These are phyloP conservation scores for Kazachstania africana DNA, from an alignment of 805 yeast species.

Conservation along the genomic window DNA sequence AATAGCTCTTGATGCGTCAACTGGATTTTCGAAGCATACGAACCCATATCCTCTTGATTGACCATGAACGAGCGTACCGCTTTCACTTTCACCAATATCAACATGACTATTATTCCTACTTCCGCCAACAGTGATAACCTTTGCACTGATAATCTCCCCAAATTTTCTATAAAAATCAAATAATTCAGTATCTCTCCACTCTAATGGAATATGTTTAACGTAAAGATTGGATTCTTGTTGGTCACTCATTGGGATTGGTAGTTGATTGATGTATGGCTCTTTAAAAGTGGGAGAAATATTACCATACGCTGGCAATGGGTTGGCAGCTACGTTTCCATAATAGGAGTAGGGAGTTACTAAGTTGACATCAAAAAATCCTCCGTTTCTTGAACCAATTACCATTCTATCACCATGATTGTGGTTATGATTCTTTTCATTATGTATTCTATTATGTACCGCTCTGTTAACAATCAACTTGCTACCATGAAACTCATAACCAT, in stretches of 20 bases:
- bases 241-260: constrained; percentile 29
- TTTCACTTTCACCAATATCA: constrained; percentile 2
- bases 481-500: constrained; percentile 30
- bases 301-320: too few species aligned
- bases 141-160: constrained; percentile 45
- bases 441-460: constrained; percentile 30
- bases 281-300: background rate
- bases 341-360: too few species aligned
- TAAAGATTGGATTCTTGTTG: constrained; percentile 65
- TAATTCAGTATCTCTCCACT: constrained; percentile 45
- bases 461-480: constrained; percentile 25
- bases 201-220: constrained; percentile 48
- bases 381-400: too few species aligned
- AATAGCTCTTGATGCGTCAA: constrained; percentile 59
- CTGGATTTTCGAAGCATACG: constrained; percentile 57
- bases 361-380: too few species aligned
- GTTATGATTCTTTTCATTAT: too few species aligned
- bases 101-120: constrained; percentile 8
- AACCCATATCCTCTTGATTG: constrained; percentile 69
- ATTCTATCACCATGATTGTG: too few species aligned
- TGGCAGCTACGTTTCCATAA: too few species aligned
- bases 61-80: background rate
- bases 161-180: constrained; percentile 31
- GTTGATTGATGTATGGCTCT: constrained; percentile 2
- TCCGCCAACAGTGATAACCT: constrained; percentile 38